Conservation (phyloP, 1,284 basidiomycete species). For the Porodaedalea pini region DNA sequence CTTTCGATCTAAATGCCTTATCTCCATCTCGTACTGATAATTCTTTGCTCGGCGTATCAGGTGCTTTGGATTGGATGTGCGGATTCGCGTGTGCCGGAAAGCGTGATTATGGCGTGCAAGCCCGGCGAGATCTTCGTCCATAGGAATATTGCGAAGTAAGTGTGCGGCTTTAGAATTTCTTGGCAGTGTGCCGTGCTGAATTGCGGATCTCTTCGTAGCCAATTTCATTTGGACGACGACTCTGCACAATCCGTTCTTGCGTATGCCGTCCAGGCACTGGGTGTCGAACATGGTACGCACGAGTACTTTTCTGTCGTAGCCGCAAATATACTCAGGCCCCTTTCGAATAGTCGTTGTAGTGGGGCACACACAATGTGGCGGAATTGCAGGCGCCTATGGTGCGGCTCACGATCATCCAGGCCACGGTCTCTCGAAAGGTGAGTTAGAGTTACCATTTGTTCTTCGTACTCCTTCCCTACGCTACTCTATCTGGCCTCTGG, state of each 20-base stretch:
- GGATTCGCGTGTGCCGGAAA: slow-evolving; percentile 66
- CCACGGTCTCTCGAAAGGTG: slow-evolving; percentile 15
- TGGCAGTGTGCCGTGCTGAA: neutral
- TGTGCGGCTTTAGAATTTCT: slow-evolving; percentile 12
- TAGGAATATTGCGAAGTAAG: slow-evolving; percentile 63
- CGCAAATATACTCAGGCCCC: neutral
- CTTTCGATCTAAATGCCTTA: neutral
- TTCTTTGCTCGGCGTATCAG: slow-evolving; percentile 28
- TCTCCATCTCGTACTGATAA: neutral
- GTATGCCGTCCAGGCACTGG: slow-evolving; percentile 77
- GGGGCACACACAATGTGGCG: slow-evolving; percentile 82
- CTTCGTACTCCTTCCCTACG: neutral
- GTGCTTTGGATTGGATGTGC: slow-evolving; percentile 75
- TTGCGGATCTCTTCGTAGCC: slow-evolving; percentile 40
- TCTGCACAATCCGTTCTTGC: slow-evolving; percentile 76
- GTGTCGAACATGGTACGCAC: slow-evolving; percentile 81
- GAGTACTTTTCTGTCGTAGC: slow-evolving; percentile 25
- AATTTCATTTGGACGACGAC: slow-evolving; percentile 78
- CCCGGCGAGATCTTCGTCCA: slow-evolving; percentile 72
- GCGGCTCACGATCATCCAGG: slow-evolving; percentile 30
- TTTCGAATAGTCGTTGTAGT: slow-evolving; percentile 63
- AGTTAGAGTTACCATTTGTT: slow-evolving; percentile 10
- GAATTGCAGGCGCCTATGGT: slow-evolving; percentile 59
- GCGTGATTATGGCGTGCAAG: slow-evolving; percentile 47
- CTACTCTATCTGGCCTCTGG: neutral